Base-by-base conservation (phyloP, 2,329 filamentous ascomycete species). In the Thermomyces lanuginosus region DNA sequence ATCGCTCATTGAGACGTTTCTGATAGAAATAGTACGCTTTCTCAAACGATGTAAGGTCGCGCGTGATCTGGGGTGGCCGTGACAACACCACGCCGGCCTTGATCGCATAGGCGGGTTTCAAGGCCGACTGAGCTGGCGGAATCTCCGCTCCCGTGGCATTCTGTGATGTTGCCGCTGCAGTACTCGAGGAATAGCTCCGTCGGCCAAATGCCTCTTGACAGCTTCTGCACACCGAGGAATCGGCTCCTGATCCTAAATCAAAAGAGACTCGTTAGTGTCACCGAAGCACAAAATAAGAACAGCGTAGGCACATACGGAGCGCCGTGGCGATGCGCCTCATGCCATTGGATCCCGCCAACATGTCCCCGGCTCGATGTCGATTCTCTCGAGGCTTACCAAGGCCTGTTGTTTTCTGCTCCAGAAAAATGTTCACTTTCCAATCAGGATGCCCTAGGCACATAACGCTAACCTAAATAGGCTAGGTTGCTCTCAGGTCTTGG, bases 11-110 rank as follows among this genome's bases (percentile, higher is more conserved):
- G 34, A 98, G 67, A 8, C 89, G 82, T 44, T 86, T 86, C 60
- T 98, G 89, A 61, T 98, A 98, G 51, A 98, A 83, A 64, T 77
- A 92, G 59, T 77, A 95, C 37, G 86, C 67, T 47, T 82, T 78
- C 56, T 98, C 89, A 56, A 98, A 95, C 8, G 80, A 66, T 17
- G 78, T 79, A 28, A 86, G 73, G 34, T 76, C 65, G 39, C 79
- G 76, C 14, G 89, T 95, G 44, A 98, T 65, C 32, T 91, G 63
- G 5, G 89, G 89, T 24, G 89, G 72, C 15, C 89, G 81, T 23
- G 83, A 89, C 36, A 98, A 72, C 40, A 95, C 71, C 33, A 93
- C 65, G 37, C 81, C 78, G 31, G 73, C 65, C 39, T 65, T 58
- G 46, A 67, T 53, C 38, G 48, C 51, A 55, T 64, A 53, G 34